phyloP scores from a whole-genome alignment of 495 filamentous ascomycete genomes.

The Aspergillus campestris region DNA sequence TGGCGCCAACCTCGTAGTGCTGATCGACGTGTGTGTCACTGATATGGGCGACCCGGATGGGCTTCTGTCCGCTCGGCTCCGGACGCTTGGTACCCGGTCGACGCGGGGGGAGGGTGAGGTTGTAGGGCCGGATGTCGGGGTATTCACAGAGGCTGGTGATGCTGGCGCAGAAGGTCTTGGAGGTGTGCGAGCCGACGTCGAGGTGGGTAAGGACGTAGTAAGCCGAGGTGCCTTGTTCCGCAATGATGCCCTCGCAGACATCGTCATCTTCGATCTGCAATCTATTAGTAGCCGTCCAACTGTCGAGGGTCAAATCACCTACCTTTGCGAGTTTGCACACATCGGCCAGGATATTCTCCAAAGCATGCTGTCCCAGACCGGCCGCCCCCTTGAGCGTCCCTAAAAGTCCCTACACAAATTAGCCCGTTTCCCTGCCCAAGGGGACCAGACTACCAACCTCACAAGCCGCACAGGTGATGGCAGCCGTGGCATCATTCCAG shows the following conservation, averaged over 20 bases:
- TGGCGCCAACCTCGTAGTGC: constrained; percentile 41
- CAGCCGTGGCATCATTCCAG: constrained; percentile 33
- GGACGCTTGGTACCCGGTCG: constrained; percentile 34
- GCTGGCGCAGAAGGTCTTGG: constrained; percentile 39
- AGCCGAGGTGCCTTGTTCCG: constrained; percentile 41
- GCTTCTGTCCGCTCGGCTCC: constrained; percentile 32
- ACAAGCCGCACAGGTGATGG: constrained; percentile 37
- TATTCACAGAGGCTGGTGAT: constrained; percentile 42
- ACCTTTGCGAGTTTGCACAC: constrained; percentile 38
- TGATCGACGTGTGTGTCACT: constrained; percentile 50
- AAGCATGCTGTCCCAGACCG: constrained; percentile 30
- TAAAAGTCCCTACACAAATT: constrained; percentile 26
- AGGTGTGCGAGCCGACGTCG: constrained; percentile 36
- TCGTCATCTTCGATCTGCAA: constrained; percentile 35
- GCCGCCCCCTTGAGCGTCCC: constrained; percentile 38
- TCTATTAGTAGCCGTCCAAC: background rate
- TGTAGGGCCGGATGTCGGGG: constrained; percentile 33
- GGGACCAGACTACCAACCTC: constrained; percentile 22
- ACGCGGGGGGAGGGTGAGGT: constrained; percentile 35
- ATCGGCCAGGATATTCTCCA: constrained; percentile 33
- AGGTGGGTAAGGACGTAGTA: constrained; percentile 38
- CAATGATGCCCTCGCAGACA: constrained; percentile 40
- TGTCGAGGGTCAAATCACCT: constrained; percentile 1
- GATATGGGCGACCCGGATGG: constrained; percentile 46
- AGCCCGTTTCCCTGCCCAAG: background rate